Evolutionary conservation across 441 rosid genomes (phyloP).

Genomic region (Aleurites moluccanus): DNA sequence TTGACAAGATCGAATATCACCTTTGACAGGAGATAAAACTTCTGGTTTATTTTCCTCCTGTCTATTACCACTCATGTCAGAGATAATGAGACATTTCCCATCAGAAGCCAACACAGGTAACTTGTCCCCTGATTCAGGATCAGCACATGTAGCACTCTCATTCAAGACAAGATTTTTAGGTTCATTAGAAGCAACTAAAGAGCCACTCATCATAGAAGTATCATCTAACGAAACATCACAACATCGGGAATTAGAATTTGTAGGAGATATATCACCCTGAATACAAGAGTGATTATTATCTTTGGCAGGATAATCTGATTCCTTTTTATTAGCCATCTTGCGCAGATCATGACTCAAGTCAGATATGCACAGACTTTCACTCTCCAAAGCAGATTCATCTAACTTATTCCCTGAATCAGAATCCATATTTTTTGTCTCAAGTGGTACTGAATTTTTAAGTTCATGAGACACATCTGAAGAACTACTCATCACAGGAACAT

Average conservation of each 20-base stretch:
- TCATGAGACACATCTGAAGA: slow-evolving; percentile 36
- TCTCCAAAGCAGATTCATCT: slow-evolving; percentile 27
- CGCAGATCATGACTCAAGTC: slow-evolving; percentile 17
- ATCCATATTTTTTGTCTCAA: slow-evolving; percentile 22
- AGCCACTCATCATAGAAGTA: slow-evolving; percentile 3
- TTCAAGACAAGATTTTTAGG: slow-evolving; percentile 7
- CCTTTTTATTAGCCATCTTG: slow-evolving; percentile 21
- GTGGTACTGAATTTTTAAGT: slow-evolving; percentile 20
- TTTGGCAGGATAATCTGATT: slow-evolving; percentile 20
- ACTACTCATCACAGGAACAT: slow-evolving; percentile 30
- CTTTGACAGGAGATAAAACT: slow-evolving; percentile 23
- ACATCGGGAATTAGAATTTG: slow-evolving; percentile 1
- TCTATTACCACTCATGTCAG: slow-evolving; percentile 12
- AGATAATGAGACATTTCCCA: slow-evolving; percentile 12
- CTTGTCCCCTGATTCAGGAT: slow-evolving; percentile 28
- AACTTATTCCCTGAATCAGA: slow-evolving; percentile 29
- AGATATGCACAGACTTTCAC: slow-evolving; percentile 13
- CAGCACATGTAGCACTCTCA: slow-evolving; percentile 20
- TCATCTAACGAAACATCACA: slow-evolving; percentile 10
- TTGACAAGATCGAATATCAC: slow-evolving; percentile 16
- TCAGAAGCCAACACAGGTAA: slow-evolving; percentile 28
- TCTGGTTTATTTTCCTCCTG: slow-evolving; percentile 27
- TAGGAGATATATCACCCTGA: slow-evolving; percentile 19
- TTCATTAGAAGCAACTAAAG: slow-evolving; percentile 18
- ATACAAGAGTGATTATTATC: slow-evolving; percentile 18